Base-by-base conservation (phyloP, 202 grass and related monocot genomes). In the Panicum virgatum region DNA sequence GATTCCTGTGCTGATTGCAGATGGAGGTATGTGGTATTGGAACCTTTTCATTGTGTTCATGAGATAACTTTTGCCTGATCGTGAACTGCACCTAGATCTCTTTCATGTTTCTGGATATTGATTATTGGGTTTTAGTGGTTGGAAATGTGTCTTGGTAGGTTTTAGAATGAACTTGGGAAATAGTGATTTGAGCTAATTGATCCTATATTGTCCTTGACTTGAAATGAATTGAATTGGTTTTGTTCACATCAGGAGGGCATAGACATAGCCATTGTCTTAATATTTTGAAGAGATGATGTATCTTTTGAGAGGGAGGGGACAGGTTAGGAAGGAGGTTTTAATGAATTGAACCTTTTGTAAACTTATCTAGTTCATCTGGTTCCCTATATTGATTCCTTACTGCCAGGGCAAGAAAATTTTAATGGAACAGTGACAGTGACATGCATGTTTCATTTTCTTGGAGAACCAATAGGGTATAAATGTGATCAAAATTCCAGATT, bases 21-120 rank as follows among this genome's bases (percentile, higher is more conserved):
- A 97, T 91, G 84, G 90, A 97, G 93, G 93, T 97, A 93, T 61
- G 88, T 83, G 25, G 44, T 80, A 66, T 79, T 82, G 20, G 42
- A 72, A 39, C 27, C n/a, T 34, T 56, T 25, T 23, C 29, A 58
- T 66, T 65, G 38, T 89, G 46, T 82, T 15, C 15, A 10, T 66
- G 9, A 42, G 42, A 75, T 59, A 27, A 11, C 67, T 75, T 30
- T 73, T 80, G 0, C 62, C 47, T 75, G 9, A 30, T 50, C 19
- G 46, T 80, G 69, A 69, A 75, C 37, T 36, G 63, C 32, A 62
- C 6, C 18, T 74, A 60, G 2, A 45, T 61, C 51, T 50, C 1
- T 80, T 57, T 19, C 73, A 38, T 82, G 23, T 30, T 68, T n/a
- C 47, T 66, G 15, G 15, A 48, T 9, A 40, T 50, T 66, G 15